Base-by-base conservation (phyloP, 2,329 filamentous ascomycete genomes). In the Hymenoscyphus scutula region DNA sequence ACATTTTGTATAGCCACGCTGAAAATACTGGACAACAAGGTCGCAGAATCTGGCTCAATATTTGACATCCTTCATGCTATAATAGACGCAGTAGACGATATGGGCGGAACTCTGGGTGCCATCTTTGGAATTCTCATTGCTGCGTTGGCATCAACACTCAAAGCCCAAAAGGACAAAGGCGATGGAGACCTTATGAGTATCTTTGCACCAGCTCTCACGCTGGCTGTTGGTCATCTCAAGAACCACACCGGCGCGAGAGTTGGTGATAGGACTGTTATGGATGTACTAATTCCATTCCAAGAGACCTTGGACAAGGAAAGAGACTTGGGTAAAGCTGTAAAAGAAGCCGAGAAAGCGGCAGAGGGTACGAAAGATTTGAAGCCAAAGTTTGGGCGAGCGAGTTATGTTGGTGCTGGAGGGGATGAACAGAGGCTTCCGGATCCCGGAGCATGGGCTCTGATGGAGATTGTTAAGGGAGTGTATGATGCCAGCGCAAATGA, bases 391-490 rank as follows among this genome's bases (percentile, higher is more conserved):
- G 82, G 82, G 30, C 74, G 82, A 64, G 81, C 81, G 30, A 81
- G 83, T 48, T 85, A 85, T 66, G 65, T 73, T 77, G 84, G 48
- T 77, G 78, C 45, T 76, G 45, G 78, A 76, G 10, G 80, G 76
- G 72, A 76, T 80, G 70, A 78, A 77, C 61, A 65, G 79, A 65
- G 56, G 59, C 82, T 69, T 8, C 81, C 82, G n/a, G 82, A 85
- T 76, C 82, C 82, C 15, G 82, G 82, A 23, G 82, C 82, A 15
- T 78, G 81, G 70, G 82, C 81, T n/a, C 71, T 84, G 30, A 77
- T 79, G 63, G 66, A 65, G 32, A 66, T 69, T 57, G 65, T 71
- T 17, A 65, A 64, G 38, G 69, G 68, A 4, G 38, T 69, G 17
- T 62, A 65, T 61, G 68, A 69, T 58, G 67, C 62, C 13, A 63